Evolutionary conservation across 257 asterid genomes (phyloP), one percentile per base, ranked within the genome.

Genomic region (Capsicum baccatum): DNA sequence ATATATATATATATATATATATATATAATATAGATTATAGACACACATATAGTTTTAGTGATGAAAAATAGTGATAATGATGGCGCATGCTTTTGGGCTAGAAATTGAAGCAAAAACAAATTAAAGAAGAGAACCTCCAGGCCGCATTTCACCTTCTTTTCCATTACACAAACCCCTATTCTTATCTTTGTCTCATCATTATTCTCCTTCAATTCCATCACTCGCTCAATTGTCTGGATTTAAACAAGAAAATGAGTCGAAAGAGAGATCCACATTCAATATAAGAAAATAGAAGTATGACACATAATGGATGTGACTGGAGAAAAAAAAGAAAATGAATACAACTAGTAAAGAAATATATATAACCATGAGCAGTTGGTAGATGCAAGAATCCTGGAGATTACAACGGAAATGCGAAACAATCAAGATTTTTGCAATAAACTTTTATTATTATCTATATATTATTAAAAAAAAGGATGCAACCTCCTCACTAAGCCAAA

Each of bases 111-210:
- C 79, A 15, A 83, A 79, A 73, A 21, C 81, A 79, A 83, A 87
- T 57, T 39, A 76, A 58, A 87, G 87, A 88, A 89, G 86, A 87
- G 94, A 94, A 93, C 97, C 98, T 92, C 97, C 92, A 95, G 90
- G 94, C 97, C 97, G 96, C 98, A 93, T 91, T 93, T 96, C 99
- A 94, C 99, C 99, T 95, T 94, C 98, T 94, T 95, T 95, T 95
- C 99, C 98, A 95, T 91, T 85, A 95, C 99, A 86, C 99, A 95
- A 66, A 95, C 98, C 85, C 99, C 99, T 52, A 94, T 91, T 85
- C 81, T 87, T 80, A 96, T 88, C 89, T 94, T 94, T 87, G 79
- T 80, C 82, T 85, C 90, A 19, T 84, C 82, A 67, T 82, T 80
- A 60, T 83, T 84, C 82, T 84, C 91, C 68, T 85, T 90, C 85